Base-by-base conservation (phyloP, 192 early-diverging fungal species). In the Chytriomyces confervae region DNA sequence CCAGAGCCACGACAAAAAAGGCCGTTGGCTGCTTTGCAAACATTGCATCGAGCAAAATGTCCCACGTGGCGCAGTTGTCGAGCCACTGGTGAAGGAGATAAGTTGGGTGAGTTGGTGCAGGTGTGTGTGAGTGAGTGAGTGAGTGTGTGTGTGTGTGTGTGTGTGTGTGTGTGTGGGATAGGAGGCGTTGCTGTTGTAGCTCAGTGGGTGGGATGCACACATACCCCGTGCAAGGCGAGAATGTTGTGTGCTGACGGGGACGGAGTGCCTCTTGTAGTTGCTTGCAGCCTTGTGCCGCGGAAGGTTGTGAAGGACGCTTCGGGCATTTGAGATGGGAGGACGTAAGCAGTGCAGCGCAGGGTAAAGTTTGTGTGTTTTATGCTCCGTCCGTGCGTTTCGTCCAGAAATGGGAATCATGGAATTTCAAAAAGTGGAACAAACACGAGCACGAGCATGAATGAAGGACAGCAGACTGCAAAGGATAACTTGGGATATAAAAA, bases 61-160 rank as follows among this genome's bases (percentile, higher is more conserved):
- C 70, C 76, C 76, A 81, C 20, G 80, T 78, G 20, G 76, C 75
- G 16, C 62, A 20, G 72, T 81, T 81, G 71, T 81, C 80, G 7
- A 81, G 70, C 80, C 80, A 81, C 75, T 77, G 2, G 16, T 8
- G 29, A 50, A 51, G 51, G 29, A 27, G 23, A 66, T 24, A 13
- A 66, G n/a, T 65, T 78, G 16, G n/a, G 23, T 36, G 10, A 36
- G n/a, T 47, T 47, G 4, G n/a, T 29, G 46, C 20, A 44, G 24
- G 24, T 27, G 24, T 27, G 24, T 27, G 24, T 27, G 24, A 0
- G 24, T 27, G 24, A 0, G 24, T 27, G 24, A 0, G 0, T 27
- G 24, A 0, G 24, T 27, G 24, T 27, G 24, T 27, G 24, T 27
- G 24, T 27, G 24, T 27, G 24, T 27, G 24, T 27, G 24, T 27